These are phyloP conservation scores for Metschnikowia shivogae DNA, from an alignment of 805 yeast genomes.

Conservation along the genomic window DNA sequence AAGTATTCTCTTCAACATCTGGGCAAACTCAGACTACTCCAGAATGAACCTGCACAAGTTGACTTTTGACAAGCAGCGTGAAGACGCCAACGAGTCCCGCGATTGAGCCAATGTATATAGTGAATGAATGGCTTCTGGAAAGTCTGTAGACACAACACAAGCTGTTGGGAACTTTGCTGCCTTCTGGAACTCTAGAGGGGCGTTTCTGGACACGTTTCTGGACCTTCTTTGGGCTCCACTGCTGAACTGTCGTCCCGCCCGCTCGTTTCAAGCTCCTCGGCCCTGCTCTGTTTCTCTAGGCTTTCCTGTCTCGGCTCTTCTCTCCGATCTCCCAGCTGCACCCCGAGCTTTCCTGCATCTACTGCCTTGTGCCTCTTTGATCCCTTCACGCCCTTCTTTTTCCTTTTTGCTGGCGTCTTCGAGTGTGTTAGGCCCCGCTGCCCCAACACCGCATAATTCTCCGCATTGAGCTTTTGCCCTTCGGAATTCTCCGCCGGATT, in stretches of 20 bases:
- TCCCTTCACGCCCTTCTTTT: not conserved
- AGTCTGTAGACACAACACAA: not conserved
- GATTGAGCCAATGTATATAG: not conserved
- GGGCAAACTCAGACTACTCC: conserved; percentile 42
- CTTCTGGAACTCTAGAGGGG: no score
- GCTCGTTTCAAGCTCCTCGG: no score
- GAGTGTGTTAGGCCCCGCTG: conserved; percentile 22
- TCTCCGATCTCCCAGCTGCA: no score
- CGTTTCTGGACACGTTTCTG: not conserved
- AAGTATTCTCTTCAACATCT: conserved; percentile 36
- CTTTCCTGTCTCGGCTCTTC: no score
- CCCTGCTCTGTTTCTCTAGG: no score
- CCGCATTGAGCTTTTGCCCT: conserved; percentile 11
- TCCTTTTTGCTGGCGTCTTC: conserved; percentile 14
- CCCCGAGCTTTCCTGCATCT: no score
- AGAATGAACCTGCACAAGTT: conserved; percentile 38
- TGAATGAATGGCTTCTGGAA: not conserved
- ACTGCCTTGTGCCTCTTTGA: no score
- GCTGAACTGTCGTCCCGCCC: no score
- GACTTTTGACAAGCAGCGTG: conserved; percentile 26
- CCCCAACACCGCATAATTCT: conserved; percentile 12
- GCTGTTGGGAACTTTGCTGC: not conserved
- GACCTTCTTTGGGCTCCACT: not conserved
- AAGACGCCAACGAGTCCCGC: not conserved
- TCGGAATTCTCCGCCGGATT: conserved; percentile 20